Percentiles rank a stretch among this genome's conserved stretches.
These are phyloP conservation scores for Streptanthus diversifolius DNA, from an alignment of 345 rosid genomes.

Conservation along the genomic window DNA sequence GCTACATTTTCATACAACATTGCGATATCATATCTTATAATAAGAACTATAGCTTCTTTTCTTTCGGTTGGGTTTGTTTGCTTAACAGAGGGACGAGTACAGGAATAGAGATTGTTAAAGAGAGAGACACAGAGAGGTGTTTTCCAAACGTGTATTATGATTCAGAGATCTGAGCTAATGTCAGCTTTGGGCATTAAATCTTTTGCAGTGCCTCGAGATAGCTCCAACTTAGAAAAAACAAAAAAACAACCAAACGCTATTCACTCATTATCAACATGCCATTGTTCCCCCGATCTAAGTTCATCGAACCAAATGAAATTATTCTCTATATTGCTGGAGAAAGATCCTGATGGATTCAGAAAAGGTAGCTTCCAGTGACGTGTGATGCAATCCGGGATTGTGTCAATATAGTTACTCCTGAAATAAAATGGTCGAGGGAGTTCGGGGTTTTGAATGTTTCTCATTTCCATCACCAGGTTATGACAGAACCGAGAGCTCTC, in stretches of 20 bases:
- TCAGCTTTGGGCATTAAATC: no score
- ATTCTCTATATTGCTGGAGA: conserved; percentile 1
- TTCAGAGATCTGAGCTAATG: no score
- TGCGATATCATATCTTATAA: not conserved
- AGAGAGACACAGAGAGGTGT: not conserved
- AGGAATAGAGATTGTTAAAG: not conserved
- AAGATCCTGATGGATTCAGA: conserved; percentile 18
- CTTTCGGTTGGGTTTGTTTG: not conserved
- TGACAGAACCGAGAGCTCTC: conserved; percentile 26
- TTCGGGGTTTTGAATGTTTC: conserved; percentile 5
- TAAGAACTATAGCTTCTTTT: not conserved
- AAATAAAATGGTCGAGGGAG: conserved; percentile 22
- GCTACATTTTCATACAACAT: not conserved
- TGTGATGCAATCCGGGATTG: conserved; percentile 21
- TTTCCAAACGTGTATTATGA: not conserved
- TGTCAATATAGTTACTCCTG: conserved; percentile 12
- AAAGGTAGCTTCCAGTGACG: conserved; percentile 26
- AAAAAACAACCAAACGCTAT: not conserved
- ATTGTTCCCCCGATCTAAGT: not conserved
- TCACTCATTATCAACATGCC: not conserved
- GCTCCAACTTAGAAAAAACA: no score
- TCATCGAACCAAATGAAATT: conserved; percentile 12
- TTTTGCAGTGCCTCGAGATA: no score
- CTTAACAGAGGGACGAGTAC: not conserved
- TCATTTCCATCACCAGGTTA: conserved; percentile 23